A percentile compares a stretch with the other conserved stretches of the same genome.
Conservation (phyloP, 306 rosid genomes). For the Rosa rugosa region DNA sequence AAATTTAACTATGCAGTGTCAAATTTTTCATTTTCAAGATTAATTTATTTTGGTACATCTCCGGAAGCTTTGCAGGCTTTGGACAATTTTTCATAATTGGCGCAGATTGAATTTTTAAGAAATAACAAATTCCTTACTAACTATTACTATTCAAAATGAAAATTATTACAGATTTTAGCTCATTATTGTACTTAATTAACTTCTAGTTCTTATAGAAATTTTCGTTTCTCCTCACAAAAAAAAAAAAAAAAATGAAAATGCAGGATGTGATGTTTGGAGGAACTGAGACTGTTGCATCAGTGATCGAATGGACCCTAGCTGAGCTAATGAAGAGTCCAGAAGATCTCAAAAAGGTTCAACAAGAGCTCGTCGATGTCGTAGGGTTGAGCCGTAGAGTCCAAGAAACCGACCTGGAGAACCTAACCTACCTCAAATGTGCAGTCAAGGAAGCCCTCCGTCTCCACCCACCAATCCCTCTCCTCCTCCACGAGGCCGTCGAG, state of each 20-base stretch:
- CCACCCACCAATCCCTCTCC: slow-evolving; percentile 61
- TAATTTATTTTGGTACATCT: no score
- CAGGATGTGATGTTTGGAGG: slow-evolving; percentile 69
- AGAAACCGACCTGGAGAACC: slow-evolving; percentile 38
- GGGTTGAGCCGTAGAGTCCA: slow-evolving; percentile 37
- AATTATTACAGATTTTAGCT: no score
- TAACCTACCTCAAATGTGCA: slow-evolving; percentile 35
- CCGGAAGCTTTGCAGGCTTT: no score
- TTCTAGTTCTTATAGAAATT: no score
- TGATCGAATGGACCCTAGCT: slow-evolving; percentile 56
- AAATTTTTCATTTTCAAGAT: no score
- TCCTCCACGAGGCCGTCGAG: slow-evolving; percentile 47
- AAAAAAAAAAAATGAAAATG: not conserved
- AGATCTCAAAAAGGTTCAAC: slow-evolving; percentile 36
- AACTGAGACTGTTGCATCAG: slow-evolving; percentile 55
- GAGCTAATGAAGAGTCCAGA: slow-evolving; percentile 47
- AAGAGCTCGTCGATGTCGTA: slow-evolving; percentile 38
- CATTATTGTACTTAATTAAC: no score
- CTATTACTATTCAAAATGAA: no score
- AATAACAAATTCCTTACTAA: no score
- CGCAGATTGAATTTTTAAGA: no score
- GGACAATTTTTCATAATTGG: no score
- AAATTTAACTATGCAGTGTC: no score
- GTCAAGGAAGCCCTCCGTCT: slow-evolving; percentile 57
- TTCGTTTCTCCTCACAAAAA: no score